A percentile compares a stretch with the other conserved stretches of the same genome.
Conservation (phyloP, 176 grass and related monocot genomes). For the Oryza australiensis region DNA sequence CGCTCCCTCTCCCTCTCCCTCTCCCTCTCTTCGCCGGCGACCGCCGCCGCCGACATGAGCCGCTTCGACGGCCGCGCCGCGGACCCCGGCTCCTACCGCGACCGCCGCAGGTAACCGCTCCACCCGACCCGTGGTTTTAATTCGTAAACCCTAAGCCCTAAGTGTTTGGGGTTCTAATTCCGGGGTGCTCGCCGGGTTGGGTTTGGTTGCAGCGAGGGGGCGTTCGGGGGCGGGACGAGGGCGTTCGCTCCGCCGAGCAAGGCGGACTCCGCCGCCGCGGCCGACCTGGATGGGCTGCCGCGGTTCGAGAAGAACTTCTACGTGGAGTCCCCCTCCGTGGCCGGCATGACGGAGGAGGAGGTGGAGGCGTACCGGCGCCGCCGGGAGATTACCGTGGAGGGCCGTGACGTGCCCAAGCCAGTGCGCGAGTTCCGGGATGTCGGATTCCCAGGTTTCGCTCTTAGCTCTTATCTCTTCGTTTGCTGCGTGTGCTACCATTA, state of each 20-base stretch:
- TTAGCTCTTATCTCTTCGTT: background rate
- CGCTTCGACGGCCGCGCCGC: constrained; percentile 79
- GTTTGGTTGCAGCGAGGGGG: constrained; percentile 54
- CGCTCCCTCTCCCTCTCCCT: background rate
- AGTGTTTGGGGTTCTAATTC: background rate
- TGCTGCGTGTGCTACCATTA: background rate
- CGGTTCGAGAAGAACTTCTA: constrained; percentile 98
- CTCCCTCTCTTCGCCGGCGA: constrained; percentile 5
- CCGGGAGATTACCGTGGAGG: constrained; percentile 83
- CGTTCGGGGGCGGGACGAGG: constrained; percentile 59
- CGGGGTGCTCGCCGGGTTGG: background rate
- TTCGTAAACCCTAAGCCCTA: constrained; percentile 31
- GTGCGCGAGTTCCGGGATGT: constrained; percentile 68
- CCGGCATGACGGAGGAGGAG: constrained; percentile 70
- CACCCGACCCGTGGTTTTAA: background rate
- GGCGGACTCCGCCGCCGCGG: constrained; percentile 40
- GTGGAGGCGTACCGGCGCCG: constrained; percentile 78
- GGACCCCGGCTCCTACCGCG: constrained; percentile 85
- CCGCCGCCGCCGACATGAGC: constrained; percentile 59
- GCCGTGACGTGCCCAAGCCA: constrained; percentile 83
- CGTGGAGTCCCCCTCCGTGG: constrained; percentile 71
- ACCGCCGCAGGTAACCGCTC: constrained; percentile 58
- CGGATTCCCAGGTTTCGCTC: constrained; percentile 70
- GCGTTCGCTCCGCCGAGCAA: constrained; percentile 59
- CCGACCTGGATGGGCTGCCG: constrained; percentile 81